Base-by-base conservation (phyloP, 805 yeast species). In the Millerozyma acaciae region DNA sequence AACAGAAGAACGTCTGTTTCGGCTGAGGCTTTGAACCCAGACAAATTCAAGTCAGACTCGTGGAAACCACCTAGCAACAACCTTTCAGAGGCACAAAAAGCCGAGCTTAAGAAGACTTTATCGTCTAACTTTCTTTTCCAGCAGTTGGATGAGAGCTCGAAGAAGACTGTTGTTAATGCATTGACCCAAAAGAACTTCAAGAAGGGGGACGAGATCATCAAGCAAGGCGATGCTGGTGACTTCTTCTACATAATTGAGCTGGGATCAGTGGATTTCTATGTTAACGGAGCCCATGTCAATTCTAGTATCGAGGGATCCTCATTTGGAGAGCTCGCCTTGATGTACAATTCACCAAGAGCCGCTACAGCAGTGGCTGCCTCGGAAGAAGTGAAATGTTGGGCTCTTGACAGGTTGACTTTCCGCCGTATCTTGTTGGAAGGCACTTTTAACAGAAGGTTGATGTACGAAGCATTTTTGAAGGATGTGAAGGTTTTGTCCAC, bases 341-440 rank as follows among this genome's bases (percentile, higher is more conserved):
- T 93, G 96, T 90, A 93, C 67, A 90, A 93, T 59, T 80, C 96
- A 13, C 97, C 97, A 41, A 80, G 98, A 62, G 97, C 97, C 6
- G 97, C 97, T 7, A 87, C 97, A 1, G 97, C 85, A 1, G 50
- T 73, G 17, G 89, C 96, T 7, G 70, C 84, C 6, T 86, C 83
- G 40, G 76, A 77, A 20, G 25, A 19, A 3, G 69, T 90, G 32
- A 59, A 65, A 10, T 62, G 69, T 44, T 90, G 96, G 96, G 93
- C 95, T 2, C 72, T 93, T 47, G 98, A 93, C 62, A 78, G 98
- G 53, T 67, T 82, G 51, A 89, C 97, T 1, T 93, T 93, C 68
- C 80, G 96, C 60, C 77, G 89, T 58, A 93, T 93, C 42, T 71
- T 93, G 39, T 70, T 89, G 51, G 96, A 90, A 48, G 87, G 89